Evolutionary conservation across 2,329 filamentous ascomycete genomes (phyloP).

Genomic region (Cladobotryum protrusum): DNA sequence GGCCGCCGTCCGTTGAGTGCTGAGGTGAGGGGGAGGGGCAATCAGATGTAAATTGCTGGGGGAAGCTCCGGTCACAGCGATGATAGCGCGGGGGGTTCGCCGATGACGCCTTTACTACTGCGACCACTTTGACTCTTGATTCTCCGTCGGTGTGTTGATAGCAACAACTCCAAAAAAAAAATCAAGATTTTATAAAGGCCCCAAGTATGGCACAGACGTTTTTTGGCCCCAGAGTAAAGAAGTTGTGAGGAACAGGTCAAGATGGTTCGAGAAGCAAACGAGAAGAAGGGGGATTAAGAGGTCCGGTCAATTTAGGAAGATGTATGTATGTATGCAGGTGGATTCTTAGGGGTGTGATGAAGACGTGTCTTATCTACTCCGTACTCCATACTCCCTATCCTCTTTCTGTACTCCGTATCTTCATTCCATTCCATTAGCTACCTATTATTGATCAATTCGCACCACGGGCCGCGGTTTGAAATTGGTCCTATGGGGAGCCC

Average conservation of each 20-base stretch:
- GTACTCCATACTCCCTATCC: background rate
- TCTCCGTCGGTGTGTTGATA: too few relatives aligned
- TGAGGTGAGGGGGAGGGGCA: background rate
- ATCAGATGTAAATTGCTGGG: too few relatives aligned
- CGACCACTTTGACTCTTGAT: too few relatives aligned
- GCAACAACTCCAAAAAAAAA: too few relatives aligned
- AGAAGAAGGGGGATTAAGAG: background rate
- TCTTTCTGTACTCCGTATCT: constrained; percentile 1
- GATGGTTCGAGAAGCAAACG: background rate
- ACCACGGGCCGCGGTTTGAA: background rate
- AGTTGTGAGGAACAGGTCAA: background rate
- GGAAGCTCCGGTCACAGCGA: too few relatives aligned
- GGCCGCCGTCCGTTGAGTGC: background rate
- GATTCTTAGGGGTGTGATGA: too few relatives aligned
- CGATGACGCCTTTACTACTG: too few relatives aligned
- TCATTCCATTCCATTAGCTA: background rate
- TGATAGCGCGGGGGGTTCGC: too few relatives aligned
- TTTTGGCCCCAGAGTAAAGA: background rate
- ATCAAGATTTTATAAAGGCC: too few relatives aligned
- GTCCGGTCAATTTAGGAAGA: background rate
- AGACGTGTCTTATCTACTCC: background rate
- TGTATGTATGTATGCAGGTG: background rate
- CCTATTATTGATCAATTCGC: constrained; percentile 1
- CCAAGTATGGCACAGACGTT: too few relatives aligned
- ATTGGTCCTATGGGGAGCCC: constrained; percentile 6